Conservation (phyloP, 352 stramenopile species). For the Pythium utonaiense region DNA sequence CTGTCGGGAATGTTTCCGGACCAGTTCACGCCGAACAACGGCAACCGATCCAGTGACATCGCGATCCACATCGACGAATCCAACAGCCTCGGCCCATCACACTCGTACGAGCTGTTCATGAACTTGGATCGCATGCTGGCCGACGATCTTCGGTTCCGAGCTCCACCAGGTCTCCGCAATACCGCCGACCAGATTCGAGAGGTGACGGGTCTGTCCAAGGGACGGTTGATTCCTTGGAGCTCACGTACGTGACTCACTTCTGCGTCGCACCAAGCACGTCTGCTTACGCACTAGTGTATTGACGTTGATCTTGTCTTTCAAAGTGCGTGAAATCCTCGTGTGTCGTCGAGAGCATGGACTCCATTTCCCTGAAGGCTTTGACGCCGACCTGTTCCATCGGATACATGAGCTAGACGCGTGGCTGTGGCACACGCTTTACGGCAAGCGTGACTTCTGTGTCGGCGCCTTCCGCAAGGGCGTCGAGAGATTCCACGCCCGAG, state of each 20-base stretch:
- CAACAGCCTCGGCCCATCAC: constrained; percentile 50
- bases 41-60: constrained; percentile 16
- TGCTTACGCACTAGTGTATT: neutral
- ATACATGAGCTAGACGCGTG: constrained; percentile 67
- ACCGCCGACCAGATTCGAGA: constrained; percentile 38
- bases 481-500: constrained; percentile 46
- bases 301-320: neutral
- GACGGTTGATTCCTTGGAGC: constrained; percentile 57
- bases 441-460: constrained; percentile 60
- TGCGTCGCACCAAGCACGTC: neutral
- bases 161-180: constrained; percentile 36
- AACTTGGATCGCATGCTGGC: constrained; percentile 46
- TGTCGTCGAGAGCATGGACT: constrained; percentile 61
- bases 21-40: constrained; percentile 26
- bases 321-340: constrained; percentile 74
- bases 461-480: constrained; percentile 58
- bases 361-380: constrained; percentile 47
- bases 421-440: constrained; percentile 75
- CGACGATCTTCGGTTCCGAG: constrained; percentile 46
- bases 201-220: constrained; percentile 35
- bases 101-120: constrained; percentile 64
- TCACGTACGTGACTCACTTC: constrained; percentile 27
- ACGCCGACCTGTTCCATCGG: constrained; percentile 52
- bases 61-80: constrained; percentile 45
- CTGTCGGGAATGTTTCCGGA: constrained; percentile 64